phyloP scores from a whole-genome alignment of 1,139 yeast genomes.

The Candida sanyaensis region DNA sequence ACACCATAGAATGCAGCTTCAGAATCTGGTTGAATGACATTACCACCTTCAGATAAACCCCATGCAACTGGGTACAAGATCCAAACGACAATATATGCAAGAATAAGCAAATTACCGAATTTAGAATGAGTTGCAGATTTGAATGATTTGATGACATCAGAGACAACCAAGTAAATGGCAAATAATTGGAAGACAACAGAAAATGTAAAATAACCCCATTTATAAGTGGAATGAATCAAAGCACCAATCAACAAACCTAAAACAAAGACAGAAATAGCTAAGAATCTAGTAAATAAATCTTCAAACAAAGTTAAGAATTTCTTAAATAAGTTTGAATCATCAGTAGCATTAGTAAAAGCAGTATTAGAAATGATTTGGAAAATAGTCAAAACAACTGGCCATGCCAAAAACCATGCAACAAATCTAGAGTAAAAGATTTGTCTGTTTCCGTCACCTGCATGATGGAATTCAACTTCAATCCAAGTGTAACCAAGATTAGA shows the following conservation, averaged over 20 bases:
- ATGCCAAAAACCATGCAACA: constrained; percentile 68
- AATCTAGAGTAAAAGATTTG: constrained; percentile 67
- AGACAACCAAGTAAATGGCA: constrained; percentile 31
- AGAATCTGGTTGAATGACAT: constrained; percentile 63
- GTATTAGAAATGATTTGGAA: constrained; percentile 49
- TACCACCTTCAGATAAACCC: constrained; percentile 72
- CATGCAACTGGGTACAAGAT: constrained; percentile 58
- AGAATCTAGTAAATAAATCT: constrained; percentile 32
- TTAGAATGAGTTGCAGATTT: constrained; percentile 16
- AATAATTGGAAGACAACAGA: constrained; percentile 39
- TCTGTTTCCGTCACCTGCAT: constrained; percentile 48
- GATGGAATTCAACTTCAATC: constrained; percentile 55
- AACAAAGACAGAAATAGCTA: constrained; percentile 51
- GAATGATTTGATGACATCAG: constrained; percentile 13
- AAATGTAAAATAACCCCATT: constrained; percentile 64
- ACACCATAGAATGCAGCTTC: constrained; percentile 69
- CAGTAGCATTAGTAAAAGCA: constrained; percentile 16
- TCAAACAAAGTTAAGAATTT: constrained; percentile 26
- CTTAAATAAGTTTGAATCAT: constrained; percentile 20
- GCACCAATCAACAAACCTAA: constrained; percentile 57
- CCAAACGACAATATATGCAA: constrained; percentile 37
- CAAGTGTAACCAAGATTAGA: constrained; percentile 68
- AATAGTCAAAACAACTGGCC: constrained; percentile 54
- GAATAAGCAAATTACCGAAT: constrained; percentile 29
- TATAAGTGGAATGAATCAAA: constrained; percentile 56